Conservation (phyloP, 257 asterid genomes). For the Scutellaria galericulata region DNA sequence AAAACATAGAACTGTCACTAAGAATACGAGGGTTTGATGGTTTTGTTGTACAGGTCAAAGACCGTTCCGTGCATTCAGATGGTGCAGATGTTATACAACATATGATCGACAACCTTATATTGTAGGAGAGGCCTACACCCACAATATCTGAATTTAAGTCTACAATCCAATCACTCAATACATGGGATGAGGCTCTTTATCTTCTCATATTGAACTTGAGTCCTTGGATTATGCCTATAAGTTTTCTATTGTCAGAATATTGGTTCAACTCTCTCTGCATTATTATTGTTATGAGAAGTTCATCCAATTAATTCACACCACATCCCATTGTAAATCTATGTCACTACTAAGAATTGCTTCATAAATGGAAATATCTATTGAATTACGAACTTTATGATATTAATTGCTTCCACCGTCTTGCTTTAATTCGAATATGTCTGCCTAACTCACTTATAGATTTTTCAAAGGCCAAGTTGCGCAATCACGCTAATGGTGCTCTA, state of each 20-base stretch:
- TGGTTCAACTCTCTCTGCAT: neutral
- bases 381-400: neutral
- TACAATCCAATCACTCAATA: neutral
- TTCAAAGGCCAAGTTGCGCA: too few relatives aligned
- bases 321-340: slow-evolving; percentile 14
- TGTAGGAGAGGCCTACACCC: slow-evolving; percentile 36
- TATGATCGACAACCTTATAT: slow-evolving; percentile 79
- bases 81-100: slow-evolving; percentile 95
- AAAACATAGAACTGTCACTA: neutral
- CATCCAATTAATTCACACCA: slow-evolving; percentile 1
- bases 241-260: slow-evolving; percentile 10
- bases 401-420: too few relatives aligned
- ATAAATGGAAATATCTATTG: neutral
- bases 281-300: slow-evolving; percentile 5
- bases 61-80: slow-evolving; percentile 68
- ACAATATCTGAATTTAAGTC: neutral
- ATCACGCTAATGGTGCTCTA: too few relatives aligned
- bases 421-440: too few relatives aligned
- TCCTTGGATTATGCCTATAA: neutral
- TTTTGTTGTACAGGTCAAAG: slow-evolving; percentile 68
- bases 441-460: too few relatives aligned
- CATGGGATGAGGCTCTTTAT: neutral
- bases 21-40: neutral
- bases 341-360: neutral
- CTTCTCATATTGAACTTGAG: slow-evolving; percentile 17